A percentile compares a stretch with the other conserved stretches of the same genome.
These are phyloP conservation scores for Vitis hybrid DNA, from an alignment of 177 flowering plant species.

Conservation along the genomic window DNA sequence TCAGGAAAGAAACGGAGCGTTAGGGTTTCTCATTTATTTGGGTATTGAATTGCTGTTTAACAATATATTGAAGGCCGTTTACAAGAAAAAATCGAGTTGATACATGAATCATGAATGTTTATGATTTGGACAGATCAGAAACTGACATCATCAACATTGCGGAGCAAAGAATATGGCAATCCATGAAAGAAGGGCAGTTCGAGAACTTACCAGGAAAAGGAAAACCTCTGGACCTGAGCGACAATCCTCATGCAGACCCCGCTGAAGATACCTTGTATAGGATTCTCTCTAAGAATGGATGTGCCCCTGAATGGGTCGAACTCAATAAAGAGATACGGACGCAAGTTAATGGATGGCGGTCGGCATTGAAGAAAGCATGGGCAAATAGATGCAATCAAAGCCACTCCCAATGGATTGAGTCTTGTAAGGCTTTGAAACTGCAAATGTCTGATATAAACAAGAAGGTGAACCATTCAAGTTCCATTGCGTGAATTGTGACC, in stretches of 20 bases:
- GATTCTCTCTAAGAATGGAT: conserved; percentile 77
- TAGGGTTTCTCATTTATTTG: neutral
- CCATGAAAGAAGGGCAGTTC: conserved; percentile 93
- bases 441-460: conserved; percentile 67
- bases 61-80: too few relatives aligned
- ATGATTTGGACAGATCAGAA: conserved; percentile 60
- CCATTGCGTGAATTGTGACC: neutral
- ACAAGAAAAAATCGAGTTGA: too few relatives aligned
- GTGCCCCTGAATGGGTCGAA: conserved; percentile 96
- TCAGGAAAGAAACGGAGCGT: neutral
- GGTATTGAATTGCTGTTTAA: too few relatives aligned
- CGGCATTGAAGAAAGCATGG: conserved; percentile 69
- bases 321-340: conserved; percentile 82
- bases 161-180: conserved; percentile 90
- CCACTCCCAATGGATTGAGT: conserved; percentile 57
- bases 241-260: conserved; percentile 88
- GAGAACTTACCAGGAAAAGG: conserved; percentile 98
- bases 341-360: conserved; percentile 59
- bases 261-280: conserved; percentile 90
- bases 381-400: conserved; percentile 30
- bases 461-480: conserved; percentile 39
- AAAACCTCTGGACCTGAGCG: conserved; percentile 71
- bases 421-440: conserved; percentile 49
- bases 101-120: neutral
- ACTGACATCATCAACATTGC: conserved; percentile 84